These are phyloP conservation scores for Nicotiana attenuata DNA, from an alignment of 257 asterid genomes.

Conservation along the genomic window DNA sequence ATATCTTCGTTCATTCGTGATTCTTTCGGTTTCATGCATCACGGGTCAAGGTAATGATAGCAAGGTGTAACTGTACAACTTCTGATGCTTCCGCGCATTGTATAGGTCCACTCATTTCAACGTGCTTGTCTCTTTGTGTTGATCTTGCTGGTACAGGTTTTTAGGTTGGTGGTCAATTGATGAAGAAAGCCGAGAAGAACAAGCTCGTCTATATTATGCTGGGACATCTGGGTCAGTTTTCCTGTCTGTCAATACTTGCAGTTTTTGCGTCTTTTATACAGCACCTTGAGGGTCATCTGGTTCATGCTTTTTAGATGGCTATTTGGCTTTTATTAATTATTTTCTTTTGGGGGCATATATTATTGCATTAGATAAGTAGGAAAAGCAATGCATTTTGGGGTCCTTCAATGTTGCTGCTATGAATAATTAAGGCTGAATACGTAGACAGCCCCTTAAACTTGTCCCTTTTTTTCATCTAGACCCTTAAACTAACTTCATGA, in stretches of 20 bases:
- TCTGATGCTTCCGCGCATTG: not conserved
- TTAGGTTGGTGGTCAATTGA: conserved; percentile 99
- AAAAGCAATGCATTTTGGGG: too few species aligned
- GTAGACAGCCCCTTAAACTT: too few species aligned
- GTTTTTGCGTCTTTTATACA: not conserved
- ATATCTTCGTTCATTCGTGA: conserved; percentile 54
- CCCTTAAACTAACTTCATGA: too few species aligned
- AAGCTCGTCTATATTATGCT: conserved; percentile 71
- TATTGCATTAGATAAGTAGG: too few species aligned
- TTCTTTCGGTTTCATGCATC: conserved; percentile 69
- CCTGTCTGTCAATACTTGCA: not conserved
- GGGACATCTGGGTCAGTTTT: conserved; percentile 63
- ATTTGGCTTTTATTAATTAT: too few species aligned
- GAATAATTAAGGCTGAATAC: too few species aligned
- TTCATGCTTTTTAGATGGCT: not conserved
- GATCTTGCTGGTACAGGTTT: conserved; percentile 41
- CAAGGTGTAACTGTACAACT: not conserved
- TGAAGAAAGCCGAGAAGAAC: conserved; percentile 91
- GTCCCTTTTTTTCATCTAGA: too few species aligned
- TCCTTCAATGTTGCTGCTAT: too few species aligned
- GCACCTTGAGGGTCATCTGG: not conserved
- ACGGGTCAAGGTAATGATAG: conserved; percentile 67
- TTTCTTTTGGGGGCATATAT: not conserved
- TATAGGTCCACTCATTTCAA: not conserved
- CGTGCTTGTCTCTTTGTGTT: conserved; percentile 11